Base-by-base conservation (phyloP, 78 protist genomes). In the Emiliania huxleyi region DNA sequence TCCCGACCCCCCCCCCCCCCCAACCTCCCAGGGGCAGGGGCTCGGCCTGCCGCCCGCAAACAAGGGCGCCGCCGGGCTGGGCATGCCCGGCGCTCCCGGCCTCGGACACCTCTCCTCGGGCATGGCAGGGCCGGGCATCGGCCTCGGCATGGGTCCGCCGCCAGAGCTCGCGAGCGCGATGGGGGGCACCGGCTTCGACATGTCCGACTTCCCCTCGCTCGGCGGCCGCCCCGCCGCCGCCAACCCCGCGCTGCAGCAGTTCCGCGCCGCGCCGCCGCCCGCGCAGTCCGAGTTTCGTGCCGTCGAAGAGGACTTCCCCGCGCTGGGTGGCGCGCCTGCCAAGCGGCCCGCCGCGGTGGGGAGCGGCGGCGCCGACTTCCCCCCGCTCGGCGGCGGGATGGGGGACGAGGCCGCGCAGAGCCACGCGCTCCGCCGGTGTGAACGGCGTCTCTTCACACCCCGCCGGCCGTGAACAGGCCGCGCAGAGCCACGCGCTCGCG, bases 261-360 rank as follows among this genome's bases (percentile, higher is more conserved):
- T 46, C 69, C 69, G 71, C 19, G 33, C 90, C 35, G 29, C 21
- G 18, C 43, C 19, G 46, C 46, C 23, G 1, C 43, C 44, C 8
- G 33, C 48, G 1, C 43, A 37, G 48, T 8, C 43, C 46, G 90
- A 85, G 29, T 85, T 85, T 21, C 42, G 71, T 26, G 48, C 48
- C 12, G 44, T n/a, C 33, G 35, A 45, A 6, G 90, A 85, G 43
- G 90, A 85, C 69, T 85, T 85, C n/a, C 90, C 90, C 44, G 90
- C 90, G 37, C 69, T 85, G 40, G 71, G 71, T 2, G 90, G 90
- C 69, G 90, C 71, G 1, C n/a, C n/a, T n/a, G n/a, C n/a, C n/a
- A n/a, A n/a, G n/a, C n/a, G n/a, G n/a, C n/a, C n/a, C n/a, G n/a
- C n/a, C n/a, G n/a, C n/a, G n/a, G n/a, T n/a, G n/a, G n/a, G n/a